phyloP scores from a whole-genome alignment of 1,139 yeast genomes.

The Wickerhamomyces sp. region DNA sequence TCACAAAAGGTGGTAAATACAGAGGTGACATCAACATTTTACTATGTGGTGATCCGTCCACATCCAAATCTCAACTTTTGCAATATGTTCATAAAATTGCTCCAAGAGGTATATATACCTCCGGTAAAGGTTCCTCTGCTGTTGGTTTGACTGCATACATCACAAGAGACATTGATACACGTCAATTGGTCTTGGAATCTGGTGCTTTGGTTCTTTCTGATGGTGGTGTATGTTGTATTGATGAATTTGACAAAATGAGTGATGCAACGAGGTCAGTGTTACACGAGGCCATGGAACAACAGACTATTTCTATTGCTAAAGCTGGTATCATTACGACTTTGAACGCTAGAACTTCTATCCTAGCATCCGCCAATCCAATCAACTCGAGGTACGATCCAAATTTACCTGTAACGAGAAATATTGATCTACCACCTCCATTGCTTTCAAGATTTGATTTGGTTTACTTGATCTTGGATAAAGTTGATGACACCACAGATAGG shows the following conservation, averaged over 20 bases:
- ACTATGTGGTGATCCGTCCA: constrained; percentile 97
- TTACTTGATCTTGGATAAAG: constrained; percentile 85
- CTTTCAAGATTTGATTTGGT: constrained; percentile 93
- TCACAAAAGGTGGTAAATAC: constrained; percentile 87
- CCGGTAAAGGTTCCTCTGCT: constrained; percentile 98
- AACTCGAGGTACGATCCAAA: constrained; percentile 92
- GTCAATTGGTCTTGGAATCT: constrained; percentile 86
- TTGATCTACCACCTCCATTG: constrained; percentile 94
- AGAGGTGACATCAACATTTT: constrained; percentile 92
- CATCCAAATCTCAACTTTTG: constrained; percentile 89
- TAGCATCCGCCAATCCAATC: constrained; percentile 98
- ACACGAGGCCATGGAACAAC: constrained; percentile 99
- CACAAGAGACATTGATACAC: constrained; percentile 90
- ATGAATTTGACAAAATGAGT: constrained; percentile 96
- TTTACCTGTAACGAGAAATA: constrained; percentile 89
- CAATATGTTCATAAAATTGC: constrained; percentile 96
- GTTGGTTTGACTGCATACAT: constrained; percentile 98
- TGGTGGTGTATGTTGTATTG: constrained; percentile 98
- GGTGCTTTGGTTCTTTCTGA: constrained; percentile 97
- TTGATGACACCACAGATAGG: constrained; percentile 80
- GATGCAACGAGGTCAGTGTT: constrained; percentile 91
- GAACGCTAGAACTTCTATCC: constrained; percentile 91
- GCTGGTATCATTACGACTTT: constrained; percentile 97
- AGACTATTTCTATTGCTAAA: constrained; percentile 94
- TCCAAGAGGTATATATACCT: constrained; percentile 95